Evolutionary conservation across 768 basidiomycete genomes (phyloP), one percentile per base, ranked within the genome.

Genomic region (Amanita polypyramis): DNA sequence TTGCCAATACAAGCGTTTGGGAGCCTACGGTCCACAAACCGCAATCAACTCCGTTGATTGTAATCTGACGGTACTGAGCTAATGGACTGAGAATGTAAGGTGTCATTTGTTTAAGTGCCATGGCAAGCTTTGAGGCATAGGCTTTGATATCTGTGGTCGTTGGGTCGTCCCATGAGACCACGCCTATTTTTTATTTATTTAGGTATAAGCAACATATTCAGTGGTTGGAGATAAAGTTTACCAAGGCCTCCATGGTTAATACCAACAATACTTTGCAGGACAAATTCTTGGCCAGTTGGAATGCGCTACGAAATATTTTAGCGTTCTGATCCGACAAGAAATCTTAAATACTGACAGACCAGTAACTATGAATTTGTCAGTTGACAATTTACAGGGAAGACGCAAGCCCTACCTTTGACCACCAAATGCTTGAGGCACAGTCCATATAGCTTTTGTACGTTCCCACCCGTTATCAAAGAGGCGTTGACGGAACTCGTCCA

Each of bases 351-450:
- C 55, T 20, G 49, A 67, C 68, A 60, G 65, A 59, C 84, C 84
- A 85, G 60, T 71, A 74, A 4, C 70, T 73, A 23, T 5, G 48
- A 21, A 4, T 0, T 8, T 29, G 32, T 41, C 23, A 17, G 37
- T 21, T 10, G 38, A 35, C 6, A 14, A 27, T 11, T 20, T 32
- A 38, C 9, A 10, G 27, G 19, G 42, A 32, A 25, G 11, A 33
- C 15, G 8, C 8, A 21, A 51, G 32, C 63, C 68, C 53, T 64
- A 85, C 63, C 75, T 75, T 33, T 64, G 63, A 48, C 72, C 73
- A 21, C 84, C 83, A 57, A 90, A 90, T 0, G 74, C 85, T 61
- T 90, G 87, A 0, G 85, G 83, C 1, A 89, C 86, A 1, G 80
- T 78, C 88, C 86, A 89, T 0, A 87, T 71, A 1, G 81, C 74